Conservation (phyloP, 345 rosid genomes). For the Populus davidiana region DNA sequence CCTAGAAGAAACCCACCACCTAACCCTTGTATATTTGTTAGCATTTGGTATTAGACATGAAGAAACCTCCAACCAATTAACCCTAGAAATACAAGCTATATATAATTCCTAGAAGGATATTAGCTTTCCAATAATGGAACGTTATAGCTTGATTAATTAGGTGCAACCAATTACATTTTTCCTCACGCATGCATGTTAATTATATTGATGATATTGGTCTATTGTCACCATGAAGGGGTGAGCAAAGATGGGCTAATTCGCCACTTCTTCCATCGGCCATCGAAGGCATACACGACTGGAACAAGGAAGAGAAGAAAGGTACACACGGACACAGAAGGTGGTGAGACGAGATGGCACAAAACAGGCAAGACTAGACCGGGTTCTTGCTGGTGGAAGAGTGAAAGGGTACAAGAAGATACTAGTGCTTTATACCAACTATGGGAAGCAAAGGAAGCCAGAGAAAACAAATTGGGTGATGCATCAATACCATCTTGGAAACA, state of each 20-base stretch:
- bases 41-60: background rate
- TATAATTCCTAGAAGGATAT: slow-evolving; percentile 2
- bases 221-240: slow-evolving; percentile 51
- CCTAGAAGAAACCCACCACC: slow-evolving; percentile 11
- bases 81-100: slow-evolving; percentile 2
- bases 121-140: background rate
- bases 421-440: slow-evolving; percentile 94
- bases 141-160: background rate
- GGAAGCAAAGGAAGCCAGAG: slow-evolving; percentile 90
- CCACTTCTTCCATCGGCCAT: slow-evolving; percentile 97
- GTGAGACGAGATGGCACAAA: slow-evolving; percentile 98
- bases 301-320: slow-evolving; percentile 92
- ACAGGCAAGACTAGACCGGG: slow-evolving; percentile 96
- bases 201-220: background rate
- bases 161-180: background rate
- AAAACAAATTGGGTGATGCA: slow-evolving; percentile 99
- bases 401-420: slow-evolving; percentile 91
- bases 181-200: background rate
- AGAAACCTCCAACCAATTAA: slow-evolving; percentile 25
- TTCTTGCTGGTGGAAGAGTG: slow-evolving; percentile 47
- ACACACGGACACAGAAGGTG: slow-evolving; percentile 66
- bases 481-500: slow-evolving; percentile 86
- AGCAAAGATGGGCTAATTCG: slow-evolving; percentile 85
- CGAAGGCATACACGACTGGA: slow-evolving; percentile 96
- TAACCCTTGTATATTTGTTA: background rate